phyloP scores from a whole-genome alignment of 2,329 filamentous ascomycete species.

The Pseudocercospora pini-densiflorae region DNA sequence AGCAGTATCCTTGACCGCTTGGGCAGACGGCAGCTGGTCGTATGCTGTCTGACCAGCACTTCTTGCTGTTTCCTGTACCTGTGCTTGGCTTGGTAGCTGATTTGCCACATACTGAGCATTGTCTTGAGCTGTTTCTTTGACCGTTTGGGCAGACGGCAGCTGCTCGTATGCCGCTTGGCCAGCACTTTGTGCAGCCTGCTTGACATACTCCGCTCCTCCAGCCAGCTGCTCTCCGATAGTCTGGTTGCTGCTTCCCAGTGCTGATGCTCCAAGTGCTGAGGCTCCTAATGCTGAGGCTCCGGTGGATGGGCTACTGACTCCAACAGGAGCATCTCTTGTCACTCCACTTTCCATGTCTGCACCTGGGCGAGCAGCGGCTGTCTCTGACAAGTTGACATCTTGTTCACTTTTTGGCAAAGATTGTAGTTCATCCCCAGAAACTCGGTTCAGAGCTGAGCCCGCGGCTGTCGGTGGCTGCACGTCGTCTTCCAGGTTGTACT shows the following conservation, averaged over 20 bases:
- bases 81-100: background rate
- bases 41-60: conserved; percentile 2
- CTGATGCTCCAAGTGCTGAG: background rate
- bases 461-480: background rate
- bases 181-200: background rate
- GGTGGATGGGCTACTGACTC: background rate
- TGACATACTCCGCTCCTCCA: conserved; percentile 8
- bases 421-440: background rate
- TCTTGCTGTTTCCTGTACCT: background rate
- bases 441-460: background rate
- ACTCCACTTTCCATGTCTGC: background rate
- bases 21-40: conserved; percentile 1
- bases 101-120: conserved; percentile 3
- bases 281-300: background rate
- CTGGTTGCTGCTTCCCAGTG: background rate
- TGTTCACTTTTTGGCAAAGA: conserved; percentile 9
- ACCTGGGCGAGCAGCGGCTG: conserved; percentile 18
- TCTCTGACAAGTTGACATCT: conserved; percentile 17
- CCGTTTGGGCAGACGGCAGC: conserved; percentile 7
- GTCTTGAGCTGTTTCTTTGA: background rate
- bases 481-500: background rate
- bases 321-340: conserved; percentile 9
- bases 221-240: conserved; percentile 10
- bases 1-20: conserved; percentile 4
- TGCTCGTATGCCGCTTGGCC: background rate